phyloP scores from a whole-genome alignment of 805 yeast species.

The Candida succiphila region DNA sequence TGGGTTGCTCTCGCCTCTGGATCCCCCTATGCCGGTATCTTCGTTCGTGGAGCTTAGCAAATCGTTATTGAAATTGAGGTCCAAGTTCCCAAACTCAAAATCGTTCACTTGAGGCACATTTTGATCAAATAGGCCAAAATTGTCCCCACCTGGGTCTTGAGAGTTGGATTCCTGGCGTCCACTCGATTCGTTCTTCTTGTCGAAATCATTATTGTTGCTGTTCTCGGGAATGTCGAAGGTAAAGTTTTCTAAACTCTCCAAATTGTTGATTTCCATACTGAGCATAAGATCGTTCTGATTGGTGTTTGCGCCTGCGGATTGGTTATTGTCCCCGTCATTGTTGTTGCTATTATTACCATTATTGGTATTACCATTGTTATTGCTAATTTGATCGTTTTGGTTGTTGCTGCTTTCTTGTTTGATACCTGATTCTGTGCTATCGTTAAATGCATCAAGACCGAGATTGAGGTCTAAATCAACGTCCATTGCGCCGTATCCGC shows the following conservation, averaged over 20 bases:
- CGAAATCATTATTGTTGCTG: background rate
- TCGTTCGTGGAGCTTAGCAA: background rate
- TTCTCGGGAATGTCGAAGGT: background rate
- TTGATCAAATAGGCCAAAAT: background rate
- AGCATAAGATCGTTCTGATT: background rate
- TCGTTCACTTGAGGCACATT: background rate
- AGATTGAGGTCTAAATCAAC: background rate
- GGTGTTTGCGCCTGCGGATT: background rate
- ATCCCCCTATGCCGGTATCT: background rate
- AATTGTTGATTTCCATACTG: background rate
- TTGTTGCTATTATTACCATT: background rate
- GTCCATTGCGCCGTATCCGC: background rate
- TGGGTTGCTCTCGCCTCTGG: background rate
- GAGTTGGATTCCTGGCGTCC: background rate
- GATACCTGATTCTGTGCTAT: background rate
- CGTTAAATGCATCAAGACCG: background rate
- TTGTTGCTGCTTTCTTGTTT: background rate
- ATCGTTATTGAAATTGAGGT: background rate
- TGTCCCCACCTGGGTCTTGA: background rate
- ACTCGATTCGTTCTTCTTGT: background rate
- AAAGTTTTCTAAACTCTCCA: constrained; percentile 1
- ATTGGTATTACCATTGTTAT: background rate
- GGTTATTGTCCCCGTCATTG: background rate
- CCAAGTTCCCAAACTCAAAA: background rate
- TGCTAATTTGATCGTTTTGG: constrained; percentile 12